phyloP scores from a whole-genome alignment of 345 rosid species.

The Dimocarpus longan region DNA sequence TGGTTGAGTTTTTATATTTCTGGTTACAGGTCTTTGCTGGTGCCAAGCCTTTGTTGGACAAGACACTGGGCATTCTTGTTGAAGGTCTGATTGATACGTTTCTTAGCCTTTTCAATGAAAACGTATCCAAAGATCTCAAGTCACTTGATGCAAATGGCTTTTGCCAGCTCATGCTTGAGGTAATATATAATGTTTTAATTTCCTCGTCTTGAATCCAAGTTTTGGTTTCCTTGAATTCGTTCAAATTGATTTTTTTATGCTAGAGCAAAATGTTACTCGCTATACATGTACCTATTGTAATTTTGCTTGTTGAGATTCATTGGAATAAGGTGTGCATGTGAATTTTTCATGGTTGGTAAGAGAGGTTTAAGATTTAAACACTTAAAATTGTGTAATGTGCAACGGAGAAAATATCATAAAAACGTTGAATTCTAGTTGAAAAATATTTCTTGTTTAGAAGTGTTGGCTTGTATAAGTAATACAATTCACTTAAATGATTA shows the following conservation, averaged over 20 bases:
- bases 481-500: constrained; percentile 10
- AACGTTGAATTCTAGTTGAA: neutral
- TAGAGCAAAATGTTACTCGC: neutral
- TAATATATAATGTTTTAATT: constrained; percentile 31
- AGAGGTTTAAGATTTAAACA: neutral
- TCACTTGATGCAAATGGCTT: constrained; percentile 91
- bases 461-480: neutral
- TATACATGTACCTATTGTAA: neutral
- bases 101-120: constrained; percentile 79
- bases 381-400: neutral
- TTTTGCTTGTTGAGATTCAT: neutral
- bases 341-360: neutral
- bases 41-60: constrained; percentile 90
- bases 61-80: constrained; percentile 87
- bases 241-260: neutral
- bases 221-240: neutral
- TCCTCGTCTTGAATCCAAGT: constrained; percentile 7
- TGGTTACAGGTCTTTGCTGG: constrained; percentile 83
- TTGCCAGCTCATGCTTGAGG: constrained; percentile 99
- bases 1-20: constrained; percentile 10
- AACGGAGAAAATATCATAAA: neutral
- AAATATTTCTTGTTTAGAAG: neutral
- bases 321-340: neutral
- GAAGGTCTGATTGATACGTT: constrained; percentile 96
- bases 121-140: constrained; percentile 59